Evolutionary conservation across 2,329 filamentous ascomycete genomes (phyloP).

Genomic region (Calonectria henricotiae): DNA sequence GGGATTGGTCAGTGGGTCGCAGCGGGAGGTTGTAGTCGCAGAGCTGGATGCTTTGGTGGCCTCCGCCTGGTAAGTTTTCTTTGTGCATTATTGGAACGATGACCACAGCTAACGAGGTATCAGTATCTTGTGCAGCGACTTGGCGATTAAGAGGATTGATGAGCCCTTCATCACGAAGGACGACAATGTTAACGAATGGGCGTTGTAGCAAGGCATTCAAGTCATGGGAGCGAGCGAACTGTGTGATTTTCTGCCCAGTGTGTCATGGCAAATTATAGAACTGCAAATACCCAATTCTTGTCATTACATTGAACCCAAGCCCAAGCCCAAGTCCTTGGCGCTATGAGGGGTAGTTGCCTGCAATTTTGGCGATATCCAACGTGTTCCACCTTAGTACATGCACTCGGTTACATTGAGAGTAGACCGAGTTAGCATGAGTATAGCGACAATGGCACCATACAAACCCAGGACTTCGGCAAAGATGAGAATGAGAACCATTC

Average conservation of each 20-base stretch:
- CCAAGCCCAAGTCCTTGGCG: background rate
- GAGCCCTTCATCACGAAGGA: slow-evolving; percentile 87
- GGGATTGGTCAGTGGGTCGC: slow-evolving; percentile 78
- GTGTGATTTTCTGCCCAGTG: slow-evolving; percentile 40
- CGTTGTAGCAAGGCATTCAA: slow-evolving; percentile 64
- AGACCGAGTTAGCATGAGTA: slow-evolving; percentile 66
- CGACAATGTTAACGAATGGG: slow-evolving; percentile 88
- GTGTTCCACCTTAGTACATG: slow-evolving; percentile 50
- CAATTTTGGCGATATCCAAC: background rate
- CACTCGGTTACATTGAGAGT: slow-evolving; percentile 60
- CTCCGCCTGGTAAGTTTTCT: slow-evolving; percentile 80
- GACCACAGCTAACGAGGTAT: slow-evolving; percentile 46
- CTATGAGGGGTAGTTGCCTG: background rate
- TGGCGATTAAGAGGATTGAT: slow-evolving; percentile 94
- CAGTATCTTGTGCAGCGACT: slow-evolving; percentile 94
- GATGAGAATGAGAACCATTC: slow-evolving; percentile 67
- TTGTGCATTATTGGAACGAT: background rate
- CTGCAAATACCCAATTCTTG: slow-evolving; percentile 51
- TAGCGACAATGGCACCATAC: slow-evolving; percentile 66
- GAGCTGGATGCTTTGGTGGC: slow-evolving; percentile 96
- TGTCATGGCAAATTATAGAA: slow-evolving; percentile 49
- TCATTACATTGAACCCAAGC: background rate
- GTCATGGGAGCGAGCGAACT: slow-evolving; percentile 37
- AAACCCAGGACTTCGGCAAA: slow-evolving; percentile 65
- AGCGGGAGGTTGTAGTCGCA: slow-evolving; percentile 85